Percentiles rank a stretch among this genome's conserved stretches.
Conservation (phyloP, 306 rosid species). For the Crataegus laevigata region DNA sequence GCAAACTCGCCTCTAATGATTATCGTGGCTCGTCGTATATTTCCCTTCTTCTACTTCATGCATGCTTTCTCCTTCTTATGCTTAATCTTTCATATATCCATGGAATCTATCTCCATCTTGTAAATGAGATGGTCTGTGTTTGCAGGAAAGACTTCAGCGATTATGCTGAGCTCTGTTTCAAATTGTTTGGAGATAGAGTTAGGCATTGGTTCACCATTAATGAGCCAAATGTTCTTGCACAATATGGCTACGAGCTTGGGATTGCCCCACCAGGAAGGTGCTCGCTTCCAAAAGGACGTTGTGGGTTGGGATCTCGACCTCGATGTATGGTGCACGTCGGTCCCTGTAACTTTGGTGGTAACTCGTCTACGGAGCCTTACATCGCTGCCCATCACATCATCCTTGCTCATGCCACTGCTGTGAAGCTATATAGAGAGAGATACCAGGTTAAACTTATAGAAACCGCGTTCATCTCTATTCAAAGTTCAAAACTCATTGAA, state of each 20-base stretch:
- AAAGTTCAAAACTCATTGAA: neutral
- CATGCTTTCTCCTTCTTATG: too few species aligned
- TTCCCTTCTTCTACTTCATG: too few species aligned
- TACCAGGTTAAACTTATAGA: slow-evolving; percentile 11
- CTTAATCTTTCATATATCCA: too few species aligned
- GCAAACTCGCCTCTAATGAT: too few species aligned
- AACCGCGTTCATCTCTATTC: neutral
- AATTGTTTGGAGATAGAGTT: slow-evolving; percentile 47
- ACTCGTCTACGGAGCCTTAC: slow-evolving; percentile 29
- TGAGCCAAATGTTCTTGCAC: slow-evolving; percentile 21
- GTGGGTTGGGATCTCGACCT: slow-evolving; percentile 27
- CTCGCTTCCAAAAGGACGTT: slow-evolving; percentile 27
- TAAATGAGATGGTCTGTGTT: neutral
- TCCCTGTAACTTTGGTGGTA: slow-evolving; percentile 20
- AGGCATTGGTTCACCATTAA: slow-evolving; percentile 49
- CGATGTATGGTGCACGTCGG: slow-evolving; percentile 28
- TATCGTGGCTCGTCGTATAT: too few species aligned
- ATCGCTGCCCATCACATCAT: slow-evolving; percentile 22
- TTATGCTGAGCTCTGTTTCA: slow-evolving; percentile 36
- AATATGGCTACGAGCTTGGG: slow-evolving; percentile 35
- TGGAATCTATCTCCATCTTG: too few species aligned
- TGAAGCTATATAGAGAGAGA: slow-evolving; percentile 18
- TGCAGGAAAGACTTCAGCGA: neutral
- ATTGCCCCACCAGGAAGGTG: slow-evolving; percentile 47
- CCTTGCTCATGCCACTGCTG: slow-evolving; percentile 30